Conservation (phyloP, 306 rosid genomes). For the Biancaea sappan region DNA sequence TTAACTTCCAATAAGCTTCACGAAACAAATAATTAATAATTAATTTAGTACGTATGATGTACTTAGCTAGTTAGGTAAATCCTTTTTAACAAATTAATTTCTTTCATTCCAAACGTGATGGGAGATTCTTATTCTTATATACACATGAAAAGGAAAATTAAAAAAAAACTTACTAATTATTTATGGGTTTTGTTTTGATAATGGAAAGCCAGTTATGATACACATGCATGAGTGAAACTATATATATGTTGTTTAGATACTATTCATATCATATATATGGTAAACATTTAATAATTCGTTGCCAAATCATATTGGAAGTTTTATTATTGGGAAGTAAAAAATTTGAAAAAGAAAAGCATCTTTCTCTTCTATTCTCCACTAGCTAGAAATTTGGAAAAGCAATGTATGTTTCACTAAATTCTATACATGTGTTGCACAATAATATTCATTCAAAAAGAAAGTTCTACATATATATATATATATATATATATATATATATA, state of each 20-base stretch:
- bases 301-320: neutral
- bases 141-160: neutral
- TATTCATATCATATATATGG: neutral
- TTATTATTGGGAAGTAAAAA: neutral
- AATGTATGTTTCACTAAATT: too few relatives aligned
- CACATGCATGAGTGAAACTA: neutral
- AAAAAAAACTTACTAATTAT: neutral
- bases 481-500: too few relatives aligned
- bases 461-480: neutral
- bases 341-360: too few relatives aligned
- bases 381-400: too few relatives aligned
- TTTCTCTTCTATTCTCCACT: too few relatives aligned
- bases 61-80: constrained; percentile 35
- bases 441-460: neutral
- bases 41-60: constrained; percentile 33
- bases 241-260: neutral
- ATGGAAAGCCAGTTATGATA: constrained; percentile 14
- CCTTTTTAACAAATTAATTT: constrained; percentile 25
- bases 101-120: constrained; percentile 31
- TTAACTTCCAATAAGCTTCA: constrained; percentile 40
- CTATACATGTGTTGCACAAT: too few relatives aligned
- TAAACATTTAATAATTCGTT: too few relatives aligned
- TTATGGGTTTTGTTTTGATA: neutral
- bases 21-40: constrained; percentile 32
- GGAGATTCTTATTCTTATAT: constrained; percentile 20